A percentile compares a stretch with the other conserved stretches of the same genome.
Conservation (phyloP, 768 basidiomycete species). For the Naematelia aurantialba region DNA sequence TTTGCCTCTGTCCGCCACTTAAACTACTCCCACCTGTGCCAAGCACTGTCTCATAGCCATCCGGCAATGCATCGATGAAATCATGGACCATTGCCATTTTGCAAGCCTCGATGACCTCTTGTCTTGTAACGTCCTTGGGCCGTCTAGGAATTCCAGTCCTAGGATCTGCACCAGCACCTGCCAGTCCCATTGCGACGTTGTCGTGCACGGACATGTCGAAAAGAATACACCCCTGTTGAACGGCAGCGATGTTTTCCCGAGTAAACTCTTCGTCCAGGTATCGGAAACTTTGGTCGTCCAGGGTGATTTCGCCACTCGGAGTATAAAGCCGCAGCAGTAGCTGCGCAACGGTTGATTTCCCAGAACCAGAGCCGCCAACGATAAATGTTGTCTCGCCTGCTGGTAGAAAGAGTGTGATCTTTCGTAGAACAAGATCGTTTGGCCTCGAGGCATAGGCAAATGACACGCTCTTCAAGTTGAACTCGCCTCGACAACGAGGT, state of each 20-base stretch:
- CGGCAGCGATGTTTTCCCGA: constrained; percentile 66
- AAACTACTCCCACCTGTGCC: constrained; percentile 70
- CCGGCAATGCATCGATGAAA: constrained; percentile 75
- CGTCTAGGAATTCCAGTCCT: constrained; percentile 44
- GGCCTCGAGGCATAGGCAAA: constrained; percentile 75
- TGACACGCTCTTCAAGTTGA: constrained; percentile 60
- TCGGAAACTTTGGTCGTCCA: constrained; percentile 77
- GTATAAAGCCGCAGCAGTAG: constrained; percentile 70
- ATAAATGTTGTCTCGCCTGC: constrained; percentile 72
- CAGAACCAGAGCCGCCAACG: constrained; percentile 72
- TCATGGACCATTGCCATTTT: constrained; percentile 80
- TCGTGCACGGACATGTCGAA: constrained; percentile 77
- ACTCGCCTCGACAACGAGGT: constrained; percentile 64
- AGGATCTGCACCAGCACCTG: constrained; percentile 51
- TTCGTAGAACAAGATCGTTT: constrained; percentile 58
- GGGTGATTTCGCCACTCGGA: constrained; percentile 62
- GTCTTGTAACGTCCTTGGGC: constrained; percentile 58
- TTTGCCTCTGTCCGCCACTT: constrained; percentile 88
- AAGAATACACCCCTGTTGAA: constrained; percentile 72
- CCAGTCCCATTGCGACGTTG: constrained; percentile 76
- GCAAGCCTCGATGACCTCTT: constrained; percentile 77
- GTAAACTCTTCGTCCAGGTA: constrained; percentile 71
- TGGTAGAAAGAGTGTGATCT: constrained; percentile 67
- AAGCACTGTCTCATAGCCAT: constrained; percentile 79
- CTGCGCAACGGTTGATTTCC: constrained; percentile 69